A percentile compares a stretch with the other conserved stretches of the same genome.
These are phyloP conservation scores for Hansenula lynferdii DNA, from an alignment of 1,139 yeast species.

Conservation along the genomic window DNA sequence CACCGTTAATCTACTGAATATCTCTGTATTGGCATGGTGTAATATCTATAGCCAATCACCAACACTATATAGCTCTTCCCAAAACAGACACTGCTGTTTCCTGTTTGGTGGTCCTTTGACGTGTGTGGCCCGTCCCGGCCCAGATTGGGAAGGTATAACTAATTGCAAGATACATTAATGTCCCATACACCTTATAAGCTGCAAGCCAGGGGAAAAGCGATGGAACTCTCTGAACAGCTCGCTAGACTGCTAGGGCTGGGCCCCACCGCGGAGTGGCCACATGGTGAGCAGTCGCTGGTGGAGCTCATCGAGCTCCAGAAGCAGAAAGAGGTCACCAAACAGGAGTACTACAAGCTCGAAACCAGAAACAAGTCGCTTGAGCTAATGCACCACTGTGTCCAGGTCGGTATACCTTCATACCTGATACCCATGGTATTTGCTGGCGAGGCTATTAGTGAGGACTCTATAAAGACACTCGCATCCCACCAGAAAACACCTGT, in stretches of 20 bases:
- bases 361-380: slow-evolving; percentile 54
- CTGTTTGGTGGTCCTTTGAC: too few species aligned
- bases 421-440: slow-evolving; percentile 62
- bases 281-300: slow-evolving; percentile 55
- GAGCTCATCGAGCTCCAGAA: slow-evolving; percentile 60
- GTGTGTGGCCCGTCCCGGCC: too few species aligned
- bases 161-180: too few species aligned
- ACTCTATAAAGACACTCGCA: slow-evolving; percentile 5
- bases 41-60: too few species aligned
- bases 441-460: slow-evolving; percentile 17
- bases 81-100: too few species aligned
- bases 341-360: slow-evolving; percentile 71
- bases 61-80: too few species aligned
- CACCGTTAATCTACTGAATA: too few species aligned
- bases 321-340: slow-evolving; percentile 83
- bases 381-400: slow-evolving; percentile 56
- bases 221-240: slow-evolving; percentile 12
- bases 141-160: too few species aligned
- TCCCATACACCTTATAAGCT: too few species aligned
- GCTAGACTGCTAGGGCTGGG: slow-evolving; percentile 48
- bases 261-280: slow-evolving; percentile 45
- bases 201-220: background rate
- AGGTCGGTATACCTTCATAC: slow-evolving; percentile 61
- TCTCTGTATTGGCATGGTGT: too few species aligned
- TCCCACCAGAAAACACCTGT: slow-evolving; percentile 6